Percentiles rank a stretch among this genome's conserved stretches.
Conservation (phyloP, 805 yeast species). For the Suhomyces faveliae region DNA sequence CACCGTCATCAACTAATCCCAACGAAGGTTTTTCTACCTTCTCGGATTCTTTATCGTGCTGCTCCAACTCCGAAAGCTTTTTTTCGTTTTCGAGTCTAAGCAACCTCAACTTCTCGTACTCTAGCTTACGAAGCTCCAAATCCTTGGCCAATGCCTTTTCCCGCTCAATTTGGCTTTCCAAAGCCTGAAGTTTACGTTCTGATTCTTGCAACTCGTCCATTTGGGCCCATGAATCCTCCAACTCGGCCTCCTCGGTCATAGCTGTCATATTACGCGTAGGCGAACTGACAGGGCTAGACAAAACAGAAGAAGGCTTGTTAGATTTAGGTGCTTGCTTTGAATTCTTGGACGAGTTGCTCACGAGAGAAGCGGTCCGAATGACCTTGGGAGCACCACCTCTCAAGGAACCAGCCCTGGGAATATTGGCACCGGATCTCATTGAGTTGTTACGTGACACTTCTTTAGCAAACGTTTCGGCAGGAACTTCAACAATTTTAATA, state of each 20-base stretch:
- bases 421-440: conserved; percentile 30
- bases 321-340: conserved; percentile 7
- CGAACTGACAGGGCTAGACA: conserved; percentile 13
- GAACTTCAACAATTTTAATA: conserved; percentile 66
- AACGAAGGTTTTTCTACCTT: conserved; percentile 1
- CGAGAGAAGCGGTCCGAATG: conserved; percentile 26
- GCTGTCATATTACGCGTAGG: conserved; percentile 11
- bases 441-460: conserved; percentile 42
- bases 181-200: conserved; percentile 24
- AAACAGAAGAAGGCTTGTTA: conserved; percentile 14
- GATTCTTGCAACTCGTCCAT: conserved; percentile 23
- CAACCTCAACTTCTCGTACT: conserved; percentile 33
- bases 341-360: conserved; percentile 7
- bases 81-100: conserved; percentile 29
- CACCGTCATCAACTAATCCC: conserved; percentile 2
- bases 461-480: conserved; percentile 41
- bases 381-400: conserved; percentile 9
- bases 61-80: conserved; percentile 15
- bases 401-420: conserved; percentile 22
- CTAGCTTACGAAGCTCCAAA: conserved; percentile 37
- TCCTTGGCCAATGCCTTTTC: conserved; percentile 39
- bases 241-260: conserved; percentile 19
- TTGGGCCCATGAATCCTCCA: conserved; percentile 21
- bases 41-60: conserved; percentile 4
- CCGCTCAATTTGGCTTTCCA: conserved; percentile 36